Evolutionary conservation across 768 basidiomycete genomes (phyloP).

Genomic region (Auricularia sp.): DNA sequence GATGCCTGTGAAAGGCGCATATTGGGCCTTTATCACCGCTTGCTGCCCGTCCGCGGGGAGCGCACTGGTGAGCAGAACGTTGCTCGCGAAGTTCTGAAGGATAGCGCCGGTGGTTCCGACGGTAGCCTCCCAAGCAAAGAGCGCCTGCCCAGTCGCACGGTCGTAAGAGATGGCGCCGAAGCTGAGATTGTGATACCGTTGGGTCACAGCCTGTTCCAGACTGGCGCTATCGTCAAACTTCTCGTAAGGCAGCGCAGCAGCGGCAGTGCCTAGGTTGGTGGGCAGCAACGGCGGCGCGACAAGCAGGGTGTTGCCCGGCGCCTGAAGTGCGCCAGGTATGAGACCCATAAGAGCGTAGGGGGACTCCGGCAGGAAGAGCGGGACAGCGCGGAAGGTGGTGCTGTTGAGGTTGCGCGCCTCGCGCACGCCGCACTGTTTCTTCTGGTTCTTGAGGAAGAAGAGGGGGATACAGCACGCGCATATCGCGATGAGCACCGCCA

Average conservation of each 20-base stretch:
- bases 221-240: slow-evolving; percentile 47
- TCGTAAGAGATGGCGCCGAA: slow-evolving; percentile 64
- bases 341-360: slow-evolving; percentile 13
- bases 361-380: slow-evolving; percentile 48
- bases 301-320: slow-evolving; percentile 28
- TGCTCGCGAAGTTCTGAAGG: slow-evolving; percentile 58
- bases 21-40: slow-evolving; percentile 44
- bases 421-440: slow-evolving; percentile 21
- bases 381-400: slow-evolving; percentile 21
- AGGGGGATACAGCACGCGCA: slow-evolving; percentile 59
- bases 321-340: slow-evolving; percentile 19
- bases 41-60: slow-evolving; percentile 25
- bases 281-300: slow-evolving; percentile 46
- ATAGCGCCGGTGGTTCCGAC: slow-evolving; percentile 48
- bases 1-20: slow-evolving; percentile 47
- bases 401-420: slow-evolving; percentile 37
- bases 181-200: slow-evolving; percentile 43
- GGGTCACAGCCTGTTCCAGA: slow-evolving; percentile 43
- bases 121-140: slow-evolving; percentile 65
- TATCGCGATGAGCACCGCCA: slow-evolving; percentile 41
- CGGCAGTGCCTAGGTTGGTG: slow-evolving; percentile 33
- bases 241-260: slow-evolving; percentile 24
- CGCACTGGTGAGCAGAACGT: slow-evolving; percentile 46
- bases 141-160: slow-evolving; percentile 32
- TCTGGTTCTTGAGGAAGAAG: slow-evolving; percentile 37